A percentile compares a stretch with the other conserved stretches of the same genome.
These are phyloP conservation scores for Ulota crispa DNA, from an alignment of 225 moss, liverwort and hornwort species.

Conservation along the genomic window DNA sequence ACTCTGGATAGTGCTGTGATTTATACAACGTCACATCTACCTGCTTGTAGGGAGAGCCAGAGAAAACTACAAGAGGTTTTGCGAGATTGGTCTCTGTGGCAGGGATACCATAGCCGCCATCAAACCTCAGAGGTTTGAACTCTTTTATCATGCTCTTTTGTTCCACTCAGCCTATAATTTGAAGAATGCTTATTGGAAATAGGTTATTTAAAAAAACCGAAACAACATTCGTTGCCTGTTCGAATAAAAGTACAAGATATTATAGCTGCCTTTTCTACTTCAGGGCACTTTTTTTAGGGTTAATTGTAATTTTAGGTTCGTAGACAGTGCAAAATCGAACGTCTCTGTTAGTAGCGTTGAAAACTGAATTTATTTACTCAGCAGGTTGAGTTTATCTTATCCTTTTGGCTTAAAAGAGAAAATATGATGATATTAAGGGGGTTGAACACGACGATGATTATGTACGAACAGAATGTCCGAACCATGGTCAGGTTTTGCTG, in stretches of 20 bases:
- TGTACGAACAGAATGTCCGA: not conserved
- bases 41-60: constrained; percentile 69
- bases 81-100: constrained; percentile 81
- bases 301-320: not conserved
- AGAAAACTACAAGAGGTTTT: constrained; percentile 72
- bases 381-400: not conserved
- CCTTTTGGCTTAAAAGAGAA: not conserved
- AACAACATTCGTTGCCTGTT: not conserved
- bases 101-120: constrained; percentile 57
- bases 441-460: not conserved
- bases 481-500: not conserved
- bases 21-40: constrained; percentile 7
- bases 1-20: not conserved
- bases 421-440: not conserved
- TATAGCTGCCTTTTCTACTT: not conserved
- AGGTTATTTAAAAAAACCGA: not conserved
- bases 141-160: not conserved
- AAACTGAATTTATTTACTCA: not conserved
- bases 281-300: not conserved
- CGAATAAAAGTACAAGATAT: not conserved
- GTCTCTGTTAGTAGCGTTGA: not conserved
- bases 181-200: not conserved
- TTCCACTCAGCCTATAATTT: not conserved
- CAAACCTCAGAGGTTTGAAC: constrained; percentile 40
- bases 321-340: not conserved